Base-by-base conservation (phyloP, 441 rosid species). In the Adansonia gregorii region DNA sequence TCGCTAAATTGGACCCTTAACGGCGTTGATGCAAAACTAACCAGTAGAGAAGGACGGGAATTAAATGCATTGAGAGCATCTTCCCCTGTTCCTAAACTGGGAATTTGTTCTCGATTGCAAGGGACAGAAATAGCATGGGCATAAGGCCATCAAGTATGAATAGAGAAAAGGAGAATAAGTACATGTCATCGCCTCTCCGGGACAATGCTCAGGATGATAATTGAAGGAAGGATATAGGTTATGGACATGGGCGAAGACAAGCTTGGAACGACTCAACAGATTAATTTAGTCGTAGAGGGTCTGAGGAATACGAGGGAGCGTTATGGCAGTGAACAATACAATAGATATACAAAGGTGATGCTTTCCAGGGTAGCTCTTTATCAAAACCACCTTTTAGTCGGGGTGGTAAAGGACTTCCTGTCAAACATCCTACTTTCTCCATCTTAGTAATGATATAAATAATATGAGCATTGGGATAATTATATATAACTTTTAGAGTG, bases 31-130 rank as follows among this genome's bases (percentile, higher is more conserved):
- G 82, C 67, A 61, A 88, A 87, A 85, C 74, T 80, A 45, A 69
- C 84, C 4, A 83, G 89, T 75, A 75, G 87, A 67, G 97, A 90
- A 83, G 93, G 88, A 66, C 84, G 74, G 82, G 94, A 89, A 77
- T 88, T 88, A 41, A 90, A 82, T 82, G 78, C 88, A 45, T 91
- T 94, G 98, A 89, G 90, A 86, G 84, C 80, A 72, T 85, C 92
- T 73, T 79, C 91, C 64, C 87, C 87, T 46, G 79, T 85, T 72
- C 79, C 84, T 76, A 90, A 81, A 76, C 87, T 77, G 78, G 84
- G 82, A 77, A 76, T 77, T 74, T 77, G 76, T 68, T 51, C 76
- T 3, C 84, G 78, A 76, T 74, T 83, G 87, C 85, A 74, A 78
- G 60, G 80, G 89, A 85, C 71, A 89, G 79, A 85, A 87, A 78